Evolutionary conservation across 2,329 filamentous ascomycete genomes (phyloP).

Genomic region (Alternaria arborescens): DNA sequence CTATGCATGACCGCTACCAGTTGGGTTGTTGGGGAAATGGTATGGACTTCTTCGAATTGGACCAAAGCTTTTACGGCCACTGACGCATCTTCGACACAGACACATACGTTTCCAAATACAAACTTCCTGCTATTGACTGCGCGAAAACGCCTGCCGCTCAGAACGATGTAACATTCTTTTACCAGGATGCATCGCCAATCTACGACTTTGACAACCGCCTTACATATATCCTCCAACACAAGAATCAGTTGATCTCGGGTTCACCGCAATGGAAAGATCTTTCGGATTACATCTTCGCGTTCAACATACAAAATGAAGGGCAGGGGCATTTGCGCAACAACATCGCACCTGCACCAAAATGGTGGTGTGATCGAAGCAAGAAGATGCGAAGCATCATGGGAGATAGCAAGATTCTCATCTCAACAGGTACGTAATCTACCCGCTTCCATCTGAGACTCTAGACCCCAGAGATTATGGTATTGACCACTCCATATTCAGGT

Average conservation of each 20-base stretch:
- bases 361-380: constrained; percentile 18
- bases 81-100: not conserved
- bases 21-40: constrained; percentile 16
- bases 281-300: constrained; percentile 13
- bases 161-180: constrained; percentile 15
- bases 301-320: constrained; percentile 18
- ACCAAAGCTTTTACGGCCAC: not conserved
- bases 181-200: constrained; percentile 17
- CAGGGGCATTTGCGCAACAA: constrained; percentile 15
- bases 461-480: no score
- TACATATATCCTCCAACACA: constrained; percentile 7
- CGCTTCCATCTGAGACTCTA: not conserved
- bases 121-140: constrained; percentile 1
- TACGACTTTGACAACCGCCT: constrained; percentile 18
- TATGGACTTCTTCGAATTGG: not conserved
- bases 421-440: constrained; percentile 1
- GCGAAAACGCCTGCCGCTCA: not conserved
- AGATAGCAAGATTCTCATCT: constrained; percentile 11
- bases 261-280: constrained; percentile 9
- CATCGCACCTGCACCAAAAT: constrained; percentile 7
- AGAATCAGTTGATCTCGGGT: not conserved
- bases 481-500: not conserved
- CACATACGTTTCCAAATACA: not conserved
- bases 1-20: constrained; percentile 15
- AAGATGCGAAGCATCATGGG: constrained; percentile 18